Base-by-base conservation (phyloP, 2,329 filamentous ascomycete species). In the Falciphora oryzae region DNA sequence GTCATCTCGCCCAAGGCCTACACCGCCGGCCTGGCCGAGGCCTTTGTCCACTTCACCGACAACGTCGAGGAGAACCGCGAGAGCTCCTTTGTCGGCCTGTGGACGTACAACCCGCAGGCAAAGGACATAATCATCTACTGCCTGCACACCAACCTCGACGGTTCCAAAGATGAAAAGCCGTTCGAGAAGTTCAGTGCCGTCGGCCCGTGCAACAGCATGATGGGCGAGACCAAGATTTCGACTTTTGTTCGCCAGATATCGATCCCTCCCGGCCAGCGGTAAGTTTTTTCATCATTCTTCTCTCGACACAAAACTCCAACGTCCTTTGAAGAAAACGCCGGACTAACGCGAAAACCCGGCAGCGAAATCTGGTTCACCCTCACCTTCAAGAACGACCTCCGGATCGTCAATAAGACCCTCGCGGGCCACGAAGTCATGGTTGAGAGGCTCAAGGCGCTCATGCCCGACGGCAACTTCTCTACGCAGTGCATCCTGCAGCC, bases 371-470 rank as follows among this genome's bases (percentile, higher is more conserved):
- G 67, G 68, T 67, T 65, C 61, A 68, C 68, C 0, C 68, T 73
- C 6, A 74, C 71, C 1, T 71, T 75, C 56, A 68, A 69, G 25
- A 74, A 75, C 57, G 74, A 75, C 50, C 65, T 70, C 65, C 73
- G 67, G 14, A 70, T 79, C 16, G 7, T 59, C 68, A 69, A 69
- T 27, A 71, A 75, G 58, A 75, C 75, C 10, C 72, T 76, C 57
- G 73, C 73, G 63, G 74, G 79, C 64, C 78, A 80, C 69, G 69
- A 73, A 58, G 72, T 79, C 65, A 71, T 77, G 59, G 72, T 77
- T 63, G 72, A 70, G 50, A 65, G 74, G 62, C 73, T 73, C 57
- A 69, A 66, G 13, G 66, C 11, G 11, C 7, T 69, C 56, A 69
- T 71, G 1, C 70, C 70, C 1, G 70, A 70, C 50, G 71, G 70